These are phyloP conservation scores for Sugiyamaella pinicola DNA, from an alignment of 1,139 yeast species.

Conservation along the genomic window DNA sequence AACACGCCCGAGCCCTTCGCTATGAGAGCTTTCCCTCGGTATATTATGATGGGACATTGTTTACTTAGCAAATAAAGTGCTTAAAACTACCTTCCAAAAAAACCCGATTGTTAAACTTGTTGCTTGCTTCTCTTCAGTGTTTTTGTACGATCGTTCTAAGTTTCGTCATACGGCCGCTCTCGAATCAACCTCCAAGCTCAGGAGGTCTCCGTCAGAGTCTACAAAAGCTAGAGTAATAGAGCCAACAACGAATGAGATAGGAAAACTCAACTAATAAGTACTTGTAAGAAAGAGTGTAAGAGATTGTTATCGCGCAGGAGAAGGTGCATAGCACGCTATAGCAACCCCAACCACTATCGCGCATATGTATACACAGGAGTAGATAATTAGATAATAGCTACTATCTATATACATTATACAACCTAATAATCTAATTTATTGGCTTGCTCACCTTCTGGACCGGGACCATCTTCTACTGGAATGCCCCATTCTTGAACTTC, in stretches of 20 bases:
- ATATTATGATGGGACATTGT: neutral
- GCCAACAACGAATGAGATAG: no score
- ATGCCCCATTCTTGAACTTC: slow-evolving; percentile 93
- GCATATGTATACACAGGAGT: neutral
- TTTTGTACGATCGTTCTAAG: no score
- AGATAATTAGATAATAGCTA: neutral
- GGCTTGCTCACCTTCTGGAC: slow-evolving; percentile 1
- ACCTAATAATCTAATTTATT: slow-evolving; percentile 9
- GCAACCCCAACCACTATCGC: slow-evolving; percentile 5
- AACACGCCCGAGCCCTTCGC: neutral
- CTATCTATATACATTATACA: neutral
- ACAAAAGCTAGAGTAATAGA: no score
- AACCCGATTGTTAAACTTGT: no score
- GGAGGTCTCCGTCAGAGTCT: no score
- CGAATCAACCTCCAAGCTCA: no score
- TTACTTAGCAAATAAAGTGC: no score
- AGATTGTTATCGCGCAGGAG: slow-evolving; percentile 2
- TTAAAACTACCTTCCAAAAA: no score
- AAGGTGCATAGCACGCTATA: neutral
- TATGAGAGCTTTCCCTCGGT: neutral
- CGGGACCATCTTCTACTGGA: slow-evolving; percentile 71
- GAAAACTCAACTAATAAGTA: no score
- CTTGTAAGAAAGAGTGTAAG: neutral
- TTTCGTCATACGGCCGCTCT: no score
- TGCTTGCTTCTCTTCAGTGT: no score